phyloP scores from a whole-genome alignment of 176 grass and related monocot species.

The Oryza glumipatula region DNA sequence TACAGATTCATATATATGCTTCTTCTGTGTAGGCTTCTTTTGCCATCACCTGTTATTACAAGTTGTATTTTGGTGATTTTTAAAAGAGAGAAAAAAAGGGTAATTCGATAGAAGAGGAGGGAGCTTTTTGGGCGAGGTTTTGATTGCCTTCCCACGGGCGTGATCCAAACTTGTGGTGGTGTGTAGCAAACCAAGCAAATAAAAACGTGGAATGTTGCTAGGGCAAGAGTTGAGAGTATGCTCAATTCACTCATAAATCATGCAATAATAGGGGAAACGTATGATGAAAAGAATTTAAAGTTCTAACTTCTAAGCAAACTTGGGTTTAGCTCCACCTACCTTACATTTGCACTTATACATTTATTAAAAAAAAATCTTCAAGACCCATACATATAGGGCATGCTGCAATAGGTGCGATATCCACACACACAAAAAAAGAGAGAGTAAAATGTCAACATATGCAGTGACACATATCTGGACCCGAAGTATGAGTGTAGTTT shows the following conservation, averaged over 20 bases:
- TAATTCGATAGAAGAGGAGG: background rate
- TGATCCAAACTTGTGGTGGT: conserved; percentile 7
- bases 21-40: background rate
- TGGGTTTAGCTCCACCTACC: background rate
- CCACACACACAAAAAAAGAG: background rate
- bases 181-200: background rate
- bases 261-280: background rate
- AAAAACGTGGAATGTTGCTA: background rate
- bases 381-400: background rate
- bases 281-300: background rate
- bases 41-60: background rate
- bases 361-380: background rate
- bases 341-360: background rate
- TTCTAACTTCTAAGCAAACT: background rate
- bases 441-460: too few relatives aligned
- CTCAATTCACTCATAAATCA: background rate
- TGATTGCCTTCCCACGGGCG: background rate
- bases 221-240: background rate
- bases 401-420: background rate
- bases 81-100: too few relatives aligned
- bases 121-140: background rate
- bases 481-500: background rate
- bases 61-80: background rate
- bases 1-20: background rate
- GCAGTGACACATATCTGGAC: background rate